Base-by-base conservation (phyloP, 768 basidiomycete genomes). In the Collybia sp. region DNA sequence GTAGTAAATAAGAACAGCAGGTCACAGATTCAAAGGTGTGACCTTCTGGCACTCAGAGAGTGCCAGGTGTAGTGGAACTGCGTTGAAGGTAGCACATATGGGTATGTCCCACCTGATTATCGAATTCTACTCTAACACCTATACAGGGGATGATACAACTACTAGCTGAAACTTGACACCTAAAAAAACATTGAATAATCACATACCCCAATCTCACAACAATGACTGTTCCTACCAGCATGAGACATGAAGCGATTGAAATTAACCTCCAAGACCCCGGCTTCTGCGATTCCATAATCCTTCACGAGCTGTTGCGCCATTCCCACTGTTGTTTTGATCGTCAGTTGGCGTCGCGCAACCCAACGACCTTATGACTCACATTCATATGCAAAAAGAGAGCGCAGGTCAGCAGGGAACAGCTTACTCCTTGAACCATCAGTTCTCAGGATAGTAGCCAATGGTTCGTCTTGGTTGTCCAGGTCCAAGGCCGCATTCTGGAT, bases 211-310 rank as follows among this genome's bases (percentile, higher is more conserved):
- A 25, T 8, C 25, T 3, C 25, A 25, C 4, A 25, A 25, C 4
- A 25, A 8, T 25, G 3, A 8, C 25, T 25, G 8, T 25, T 3
- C 61, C 54, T 49, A 76, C 81, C 82, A 45, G 80, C 75, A 53
- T 78, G 73, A 25, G 69, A 59, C 60, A 83, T 68, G 57, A 84
- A 83, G n/a, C 67, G 60, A 50, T 75, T 79, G 40, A 78, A 58
- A 53, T 80, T 80, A 49, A 57, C 63, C 43, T 73, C 67, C 25
- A 68, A 58, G 11, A 65, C 56, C 2, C 71, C 68, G 16, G 71
- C 65, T 30, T 68, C 70, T 5, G 56, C 58, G 12, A 85, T 67
- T 1, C 63, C 73, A 50, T 79, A 81, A 43, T 82, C 77, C 19
- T 53, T 60, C 43, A 80, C 58, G 37, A 85, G 62, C 18, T 62